Base-by-base conservation (phyloP, 176 grass and related monocot species). In the Oryza punctata region DNA sequence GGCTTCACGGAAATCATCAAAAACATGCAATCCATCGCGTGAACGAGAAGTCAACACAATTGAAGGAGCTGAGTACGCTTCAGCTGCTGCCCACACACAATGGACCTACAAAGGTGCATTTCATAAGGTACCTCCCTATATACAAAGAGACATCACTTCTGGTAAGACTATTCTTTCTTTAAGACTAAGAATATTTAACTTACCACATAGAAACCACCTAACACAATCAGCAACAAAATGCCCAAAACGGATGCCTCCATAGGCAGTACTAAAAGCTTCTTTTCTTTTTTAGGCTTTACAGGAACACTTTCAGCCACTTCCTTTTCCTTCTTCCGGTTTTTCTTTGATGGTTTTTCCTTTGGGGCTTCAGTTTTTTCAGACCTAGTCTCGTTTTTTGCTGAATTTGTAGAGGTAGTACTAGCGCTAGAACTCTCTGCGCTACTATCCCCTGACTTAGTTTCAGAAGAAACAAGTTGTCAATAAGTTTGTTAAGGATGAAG, bases 1-100 rank as follows among this genome's bases (percentile, higher is more conserved):
- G 76, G 97, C 97, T 94, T 99, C 97, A 81, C 97, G 97, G 65
- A 99, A 99, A 91, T 99, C 97, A 89, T 99, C 97, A 91, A 99
- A 99, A 80, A 99, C 97, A 85, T 99, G 97, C 64, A 96, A 82
- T 35, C 97, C 97, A 59, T 99, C 97, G 2, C 29, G 89, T 63
- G 93, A 87, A 75, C 88, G 91, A 89, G 97, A 96, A 87, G 97
- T 99, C 84, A 99, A 84, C 35, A 96, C 97, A 87, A 99, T 99
- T 83, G 97, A 99, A 69, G 97, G 97, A 4, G 97, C 97, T 6
- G 97, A 99, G 74, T 99, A 99, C 0, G 97, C 97, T 89, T 99
- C 97, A 59, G 97, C 97, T 70, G 97, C 97, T 28, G 97, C 97
- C 97, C 97, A 99, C 52, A 99, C 97, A 92, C 97, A 99, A 90